Base-by-base conservation (phyloP, 176 grass and related monocot species). In the Aegilops speltoides region DNA sequence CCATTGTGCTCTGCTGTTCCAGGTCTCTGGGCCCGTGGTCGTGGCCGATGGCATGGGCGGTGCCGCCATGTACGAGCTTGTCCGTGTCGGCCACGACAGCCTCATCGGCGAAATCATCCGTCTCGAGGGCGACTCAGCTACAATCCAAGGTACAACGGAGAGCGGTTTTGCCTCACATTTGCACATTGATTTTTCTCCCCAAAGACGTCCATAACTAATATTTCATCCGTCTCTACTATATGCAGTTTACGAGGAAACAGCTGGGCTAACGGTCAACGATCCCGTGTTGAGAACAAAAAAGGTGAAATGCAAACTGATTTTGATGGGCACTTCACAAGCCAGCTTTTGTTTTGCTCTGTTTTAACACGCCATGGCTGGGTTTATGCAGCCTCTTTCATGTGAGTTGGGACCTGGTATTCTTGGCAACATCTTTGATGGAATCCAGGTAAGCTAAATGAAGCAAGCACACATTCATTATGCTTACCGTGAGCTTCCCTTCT, bases 41-140 rank as follows among this genome's bases (percentile, higher is more conserved):
- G 91, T 96, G 22, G 94, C 94, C 16, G 94, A 96, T 93, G 94
- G 94, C 79, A 96, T 96, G 94, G 91, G 87, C n/a, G 94, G 91
- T 37, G 91, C 94, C 43, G 94, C 94, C 73, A 96, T 96, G 91
- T 93, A 96, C 85, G 94, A 96, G 85, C 82, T 93, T 41, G 94
- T 96, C 40, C 94, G 94, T 88, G 94, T 96, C 2, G 94, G 94
- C 65, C 61, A 96, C 91, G 94, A 96, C 79, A 93, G 91, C 28
- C 91, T 96, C 23, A 96, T 96, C 33, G 94, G 94, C 15, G 94
- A 96, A 60, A 96, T 96, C 87, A 96, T 96, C 74, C 94, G 94
- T 87, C 92, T 96, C n/a, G 94, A 96, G 84, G 94, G 91, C 36
- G 91, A 96, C 79, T 96, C 94, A 54, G 94, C 94, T 46, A 96